Evolutionary conservation across 1,284 basidiomycete species (phyloP).

Genomic region (Papiliotrema terrestris): DNA sequence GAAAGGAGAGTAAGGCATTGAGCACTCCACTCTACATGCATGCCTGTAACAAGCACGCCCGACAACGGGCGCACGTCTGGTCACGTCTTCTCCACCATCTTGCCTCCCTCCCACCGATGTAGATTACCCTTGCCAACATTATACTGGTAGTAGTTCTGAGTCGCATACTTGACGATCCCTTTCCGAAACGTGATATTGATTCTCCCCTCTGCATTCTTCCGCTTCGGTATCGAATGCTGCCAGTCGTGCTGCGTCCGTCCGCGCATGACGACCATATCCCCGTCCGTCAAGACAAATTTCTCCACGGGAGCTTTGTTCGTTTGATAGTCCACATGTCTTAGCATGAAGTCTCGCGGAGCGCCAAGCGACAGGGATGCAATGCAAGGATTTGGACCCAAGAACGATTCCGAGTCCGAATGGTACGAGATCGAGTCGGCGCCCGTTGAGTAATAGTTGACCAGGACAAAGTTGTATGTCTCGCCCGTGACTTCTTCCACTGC

Average conservation of each 20-base stretch:
- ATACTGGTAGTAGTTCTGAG: slow-evolving; percentile 42
- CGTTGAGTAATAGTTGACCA: slow-evolving; percentile 47
- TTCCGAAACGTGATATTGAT: slow-evolving; percentile 50
- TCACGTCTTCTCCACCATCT: slow-evolving; percentile 24
- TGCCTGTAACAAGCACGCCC: no score
- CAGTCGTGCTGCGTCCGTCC: slow-evolving; percentile 46
- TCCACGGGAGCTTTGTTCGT: slow-evolving; percentile 26
- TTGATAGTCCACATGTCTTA: slow-evolving; percentile 41
- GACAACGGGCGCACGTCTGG: no score
- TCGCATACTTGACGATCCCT: slow-evolving; percentile 41
- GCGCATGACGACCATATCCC: slow-evolving; percentile 49
- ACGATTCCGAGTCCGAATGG: slow-evolving; percentile 48
- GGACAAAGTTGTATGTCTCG: slow-evolving; percentile 39
- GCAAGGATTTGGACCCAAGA: slow-evolving; percentile 43
- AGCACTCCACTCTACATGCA: no score
- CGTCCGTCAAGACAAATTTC: slow-evolving; percentile 39
- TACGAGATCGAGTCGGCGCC: slow-evolving; percentile 48
- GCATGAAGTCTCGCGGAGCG: slow-evolving; percentile 41
- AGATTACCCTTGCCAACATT: slow-evolving; percentile 35
- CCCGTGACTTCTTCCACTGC: slow-evolving; percentile 39
- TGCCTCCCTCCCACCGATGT: slow-evolving; percentile 23
- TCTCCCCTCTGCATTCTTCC: slow-evolving; percentile 38
- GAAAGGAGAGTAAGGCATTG: no score
- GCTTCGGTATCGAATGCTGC: slow-evolving; percentile 48
- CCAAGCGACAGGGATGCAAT: slow-evolving; percentile 48